Conservation (phyloP, 1,284 basidiomycete species). For the Moesziomyces sp. region DNA sequence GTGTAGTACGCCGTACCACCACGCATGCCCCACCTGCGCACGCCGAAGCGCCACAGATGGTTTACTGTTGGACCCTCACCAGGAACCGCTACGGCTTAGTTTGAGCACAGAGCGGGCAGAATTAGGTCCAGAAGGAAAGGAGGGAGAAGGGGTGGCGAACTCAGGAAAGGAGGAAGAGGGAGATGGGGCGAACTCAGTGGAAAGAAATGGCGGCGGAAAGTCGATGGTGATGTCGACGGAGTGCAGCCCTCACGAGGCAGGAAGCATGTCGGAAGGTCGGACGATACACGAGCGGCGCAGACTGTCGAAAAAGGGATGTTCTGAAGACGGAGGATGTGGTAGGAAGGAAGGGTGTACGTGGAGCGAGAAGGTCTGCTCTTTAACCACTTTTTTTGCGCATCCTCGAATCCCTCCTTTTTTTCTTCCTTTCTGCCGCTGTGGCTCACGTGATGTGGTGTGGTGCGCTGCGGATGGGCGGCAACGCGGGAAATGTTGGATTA, state of each 20-base stretch:
- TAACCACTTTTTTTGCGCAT: conserved; percentile 3
- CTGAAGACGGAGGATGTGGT: too few species aligned
- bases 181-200: neutral
- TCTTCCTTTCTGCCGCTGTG: neutral
- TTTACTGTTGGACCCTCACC: conserved; percentile 52
- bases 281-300: too few species aligned
- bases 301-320: too few species aligned
- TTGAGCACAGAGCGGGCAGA: conserved; percentile 49
- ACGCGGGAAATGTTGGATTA: conserved; percentile 7
- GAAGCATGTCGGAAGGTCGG: too few species aligned
- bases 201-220: neutral
- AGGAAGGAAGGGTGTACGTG: too few species aligned
- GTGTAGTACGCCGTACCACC: conserved; percentile 44
- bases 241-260: too few species aligned
- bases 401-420: conserved; percentile 3
- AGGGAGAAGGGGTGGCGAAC: neutral
- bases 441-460: conserved; percentile 28
- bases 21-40: conserved; percentile 20
- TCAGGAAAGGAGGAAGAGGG: neutral
- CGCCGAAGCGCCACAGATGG: conserved; percentile 3
- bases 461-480: conserved; percentile 1
- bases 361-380: neutral
- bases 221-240: too few species aligned
- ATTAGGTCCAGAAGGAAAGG: conserved; percentile 35
- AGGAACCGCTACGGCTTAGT: conserved; percentile 55